A percentile compares a stretch with the other conserved stretches of the same genome.
These are phyloP conservation scores for Triticum turgidum DNA, from an alignment of 176 grass and related monocot species.

Conservation along the genomic window DNA sequence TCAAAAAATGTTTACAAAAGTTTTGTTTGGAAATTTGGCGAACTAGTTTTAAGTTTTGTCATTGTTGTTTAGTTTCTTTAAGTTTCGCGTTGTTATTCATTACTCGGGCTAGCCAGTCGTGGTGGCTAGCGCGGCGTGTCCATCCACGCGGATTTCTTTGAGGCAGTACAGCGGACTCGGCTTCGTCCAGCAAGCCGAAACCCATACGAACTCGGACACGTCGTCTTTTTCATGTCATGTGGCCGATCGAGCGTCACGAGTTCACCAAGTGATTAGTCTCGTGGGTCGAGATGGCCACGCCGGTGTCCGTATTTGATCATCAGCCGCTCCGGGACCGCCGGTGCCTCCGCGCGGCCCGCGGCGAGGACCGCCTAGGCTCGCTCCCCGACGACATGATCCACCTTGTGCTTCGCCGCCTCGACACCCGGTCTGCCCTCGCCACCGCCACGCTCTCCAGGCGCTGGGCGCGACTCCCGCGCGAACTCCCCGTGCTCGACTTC, in stretches of 20 bases:
- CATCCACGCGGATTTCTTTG: no score
- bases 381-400: slow-evolving; percentile 12
- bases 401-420: background rate
- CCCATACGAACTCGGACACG: no score
- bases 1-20: no score
- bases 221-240: no score
- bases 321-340: background rate
- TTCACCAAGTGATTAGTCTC: background rate
- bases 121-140: no score
- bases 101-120: no score
- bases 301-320: background rate
- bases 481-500: slow-evolving; percentile 1
- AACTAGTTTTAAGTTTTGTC: no score
- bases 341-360: background rate
- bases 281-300: background rate
- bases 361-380: background rate
- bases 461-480: slow-evolving; percentile 7
- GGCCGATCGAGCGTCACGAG: background rate
- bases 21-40: no score
- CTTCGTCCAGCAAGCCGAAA: no score
- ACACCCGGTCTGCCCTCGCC: slow-evolving; percentile 22
- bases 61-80: no score
- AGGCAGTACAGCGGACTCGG: no score
- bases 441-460: slow-evolving; percentile 14
- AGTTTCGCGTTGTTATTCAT: no score